These are phyloP conservation scores for Metschnikowia borealis DNA, from an alignment of 805 yeast species.

Conservation along the genomic window DNA sequence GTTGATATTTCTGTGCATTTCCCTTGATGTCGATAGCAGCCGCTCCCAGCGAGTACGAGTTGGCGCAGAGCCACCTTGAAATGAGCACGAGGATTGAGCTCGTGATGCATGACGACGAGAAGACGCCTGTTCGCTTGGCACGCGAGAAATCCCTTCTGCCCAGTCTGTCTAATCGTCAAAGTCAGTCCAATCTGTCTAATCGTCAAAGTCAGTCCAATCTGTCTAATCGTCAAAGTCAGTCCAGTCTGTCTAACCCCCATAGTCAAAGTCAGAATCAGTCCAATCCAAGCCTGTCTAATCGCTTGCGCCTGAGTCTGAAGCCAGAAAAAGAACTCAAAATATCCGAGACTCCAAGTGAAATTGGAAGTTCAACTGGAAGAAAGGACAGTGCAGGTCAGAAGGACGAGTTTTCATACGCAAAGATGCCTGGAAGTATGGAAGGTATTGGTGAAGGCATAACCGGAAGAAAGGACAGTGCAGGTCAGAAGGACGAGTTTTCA, in stretches of 20 bases:
- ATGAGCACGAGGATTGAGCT: neutral
- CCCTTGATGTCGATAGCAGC: conserved; percentile 1
- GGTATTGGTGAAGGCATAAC: too few relatives aligned
- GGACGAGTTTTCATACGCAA: too few relatives aligned
- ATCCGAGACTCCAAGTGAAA: too few relatives aligned
- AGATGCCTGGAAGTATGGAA: too few relatives aligned
- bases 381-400: neutral
- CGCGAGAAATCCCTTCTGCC: neutral
- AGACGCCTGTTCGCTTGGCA: neutral
- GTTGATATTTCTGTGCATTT: too few relatives aligned
- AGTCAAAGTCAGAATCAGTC: too few relatives aligned
- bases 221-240: too few relatives aligned
- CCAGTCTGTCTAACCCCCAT: too few relatives aligned
- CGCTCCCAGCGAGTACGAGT: neutral
- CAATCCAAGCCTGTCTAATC: neutral
- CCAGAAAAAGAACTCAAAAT: neutral
- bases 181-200: too few relatives aligned
- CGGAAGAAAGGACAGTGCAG: neutral
- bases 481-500: too few relatives aligned
- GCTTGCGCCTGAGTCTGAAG: neutral
- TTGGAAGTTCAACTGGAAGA: neutral
- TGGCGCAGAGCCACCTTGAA: conserved; percentile 1
- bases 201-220: too few relatives aligned
- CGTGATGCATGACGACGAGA: neutral
- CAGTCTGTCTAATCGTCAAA: too few relatives aligned